A percentile compares a stretch with the other conserved stretches of the same genome.
phyloP scores from a whole-genome alignment of 169 alveolate genomes.

The Ichthyophthirius multifiliis region DNA sequence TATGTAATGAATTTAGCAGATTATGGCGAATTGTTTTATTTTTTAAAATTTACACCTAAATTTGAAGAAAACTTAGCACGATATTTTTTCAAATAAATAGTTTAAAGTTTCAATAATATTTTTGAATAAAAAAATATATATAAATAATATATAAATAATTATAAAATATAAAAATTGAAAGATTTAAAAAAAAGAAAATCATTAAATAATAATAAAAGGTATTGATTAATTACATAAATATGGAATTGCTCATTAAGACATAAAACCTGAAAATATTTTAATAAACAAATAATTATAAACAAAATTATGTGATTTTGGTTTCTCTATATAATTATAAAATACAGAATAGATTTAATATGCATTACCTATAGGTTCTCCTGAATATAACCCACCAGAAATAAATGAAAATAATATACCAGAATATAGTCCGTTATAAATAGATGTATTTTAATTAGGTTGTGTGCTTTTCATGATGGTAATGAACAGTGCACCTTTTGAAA shows the following conservation, averaged over 20 bases:
- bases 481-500: constrained; percentile 59
- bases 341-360: constrained; percentile 7
- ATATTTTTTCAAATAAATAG: constrained; percentile 19
- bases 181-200: too few relatives aligned
- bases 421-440: constrained; percentile 58
- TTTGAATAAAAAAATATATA: too few relatives aligned
- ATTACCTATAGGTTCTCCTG: constrained; percentile 53
- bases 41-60: constrained; percentile 39
- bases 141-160: too few relatives aligned
- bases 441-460: constrained; percentile 60
- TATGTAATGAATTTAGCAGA: constrained; percentile 50
- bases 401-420: not conserved
- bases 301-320: constrained; percentile 59
- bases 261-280: constrained; percentile 57
- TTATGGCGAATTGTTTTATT: constrained; percentile 64
- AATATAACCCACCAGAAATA: constrained; percentile 72
- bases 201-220: too few relatives aligned
- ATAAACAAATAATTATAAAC: constrained; percentile 34
- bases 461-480: constrained; percentile 65
- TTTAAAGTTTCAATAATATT: too few relatives aligned
- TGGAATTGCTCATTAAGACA: constrained; percentile 54
- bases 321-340: constrained; percentile 28
- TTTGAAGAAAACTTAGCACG: constrained; percentile 59
- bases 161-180: too few relatives aligned
- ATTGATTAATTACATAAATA: constrained; percentile 41